phyloP scores from a whole-genome alignment of 1,284 basidiomycete genomes.

The Tilletia caries region DNA sequence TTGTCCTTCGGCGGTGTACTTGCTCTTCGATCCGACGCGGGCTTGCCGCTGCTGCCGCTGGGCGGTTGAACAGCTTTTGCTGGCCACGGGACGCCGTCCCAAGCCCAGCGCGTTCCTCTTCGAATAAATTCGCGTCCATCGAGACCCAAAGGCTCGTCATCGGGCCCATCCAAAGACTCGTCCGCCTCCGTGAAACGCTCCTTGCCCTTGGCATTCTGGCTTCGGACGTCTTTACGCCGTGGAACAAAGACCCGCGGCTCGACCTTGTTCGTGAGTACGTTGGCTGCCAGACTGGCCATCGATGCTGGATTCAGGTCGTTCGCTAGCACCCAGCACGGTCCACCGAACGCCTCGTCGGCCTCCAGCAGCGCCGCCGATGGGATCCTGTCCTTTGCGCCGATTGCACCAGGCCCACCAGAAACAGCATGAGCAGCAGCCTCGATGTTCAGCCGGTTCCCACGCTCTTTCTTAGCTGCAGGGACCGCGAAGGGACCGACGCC shows the following conservation, averaged over 20 bases:
- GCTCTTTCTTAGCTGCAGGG: conserved; percentile 81
- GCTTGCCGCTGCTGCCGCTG: not conserved
- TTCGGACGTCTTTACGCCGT: conserved; percentile 17
- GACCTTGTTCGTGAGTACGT: conserved; percentile 36
- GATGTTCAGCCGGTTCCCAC: not conserved
- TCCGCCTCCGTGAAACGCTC: conserved; percentile 5
- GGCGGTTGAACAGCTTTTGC: conserved; percentile 9
- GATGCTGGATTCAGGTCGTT: conserved; percentile 94
- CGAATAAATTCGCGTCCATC: conserved; percentile 11
- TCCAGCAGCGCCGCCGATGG: too few species aligned
- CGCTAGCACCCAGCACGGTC: conserved; percentile 64
- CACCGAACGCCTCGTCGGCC: not conserved
- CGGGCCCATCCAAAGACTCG: not conserved
- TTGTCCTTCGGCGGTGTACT: not conserved
- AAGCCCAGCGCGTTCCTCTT: conserved; percentile 6
- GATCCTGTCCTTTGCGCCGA: not conserved
- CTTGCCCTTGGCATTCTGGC: conserved; percentile 24
- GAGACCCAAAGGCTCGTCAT: not conserved
- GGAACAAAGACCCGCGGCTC: conserved; percentile 22
- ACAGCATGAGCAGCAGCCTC: not conserved
- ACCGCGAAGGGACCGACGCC: conserved; percentile 96
- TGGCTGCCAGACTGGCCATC: conserved; percentile 65
- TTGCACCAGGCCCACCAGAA: not conserved
- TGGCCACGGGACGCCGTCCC: not conserved
- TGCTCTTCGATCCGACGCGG: not conserved